A percentile compares a stretch with the other conserved stretches of the same genome.
phyloP scores from a whole-genome alignment of 2,329 filamentous ascomycete genomes.

The Scorias spongiosa region DNA sequence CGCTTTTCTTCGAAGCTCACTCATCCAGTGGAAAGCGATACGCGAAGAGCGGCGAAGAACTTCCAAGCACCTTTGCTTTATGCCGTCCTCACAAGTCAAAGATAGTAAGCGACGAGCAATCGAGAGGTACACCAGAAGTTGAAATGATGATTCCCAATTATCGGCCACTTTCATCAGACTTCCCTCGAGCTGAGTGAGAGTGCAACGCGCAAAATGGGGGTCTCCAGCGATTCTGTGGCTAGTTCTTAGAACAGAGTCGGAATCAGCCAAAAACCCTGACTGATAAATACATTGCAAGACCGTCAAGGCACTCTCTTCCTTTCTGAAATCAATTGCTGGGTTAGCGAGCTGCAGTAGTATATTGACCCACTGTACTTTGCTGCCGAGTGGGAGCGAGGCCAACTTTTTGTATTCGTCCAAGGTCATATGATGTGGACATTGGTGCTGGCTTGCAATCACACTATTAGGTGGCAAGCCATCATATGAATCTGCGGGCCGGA shows the following conservation, averaged over 20 bases:
- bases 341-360: conserved; percentile 37
- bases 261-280: conserved; percentile 33
- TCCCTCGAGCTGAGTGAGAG: conserved; percentile 4
- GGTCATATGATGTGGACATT: conserved; percentile 33
- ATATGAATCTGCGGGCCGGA: conserved; percentile 11
- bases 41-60: conserved; percentile 27
- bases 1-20: conserved; percentile 31
- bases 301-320: conserved; percentile 33
- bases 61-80: conserved; percentile 1
- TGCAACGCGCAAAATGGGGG: background rate
- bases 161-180: conserved; percentile 10
- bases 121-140: conserved; percentile 8
- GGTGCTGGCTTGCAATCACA: conserved; percentile 31
- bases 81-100: conserved; percentile 2
- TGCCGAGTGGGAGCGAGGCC: conserved; percentile 33
- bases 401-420: conserved; percentile 40
- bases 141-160: conserved; percentile 16
- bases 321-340: conserved; percentile 45
- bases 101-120: conserved; percentile 12
- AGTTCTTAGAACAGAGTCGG: background rate
- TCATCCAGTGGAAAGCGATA: conserved; percentile 37
- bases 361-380: conserved; percentile 31
- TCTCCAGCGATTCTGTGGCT: background rate
- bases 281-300: conserved; percentile 40
- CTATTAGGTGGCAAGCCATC: conserved; percentile 9